Conservation (phyloP, 805 yeast genomes). For the Ogataea chonburiensis region DNA sequence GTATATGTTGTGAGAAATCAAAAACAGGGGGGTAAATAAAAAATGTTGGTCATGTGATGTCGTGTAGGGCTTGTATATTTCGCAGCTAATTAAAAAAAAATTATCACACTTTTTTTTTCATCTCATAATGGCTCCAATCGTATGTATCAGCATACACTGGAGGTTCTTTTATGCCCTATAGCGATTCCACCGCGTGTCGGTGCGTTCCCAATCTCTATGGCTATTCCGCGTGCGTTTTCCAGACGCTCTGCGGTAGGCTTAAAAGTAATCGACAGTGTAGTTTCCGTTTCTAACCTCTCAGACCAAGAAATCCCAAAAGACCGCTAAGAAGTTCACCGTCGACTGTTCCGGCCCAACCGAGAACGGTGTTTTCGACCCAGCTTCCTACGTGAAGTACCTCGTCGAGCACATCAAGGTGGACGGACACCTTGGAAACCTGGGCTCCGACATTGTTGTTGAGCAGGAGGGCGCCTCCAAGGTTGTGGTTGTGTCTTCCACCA, state of each 20-base stretch:
- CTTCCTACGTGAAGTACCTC: conserved; percentile 96
- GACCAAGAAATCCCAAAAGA: conserved; percentile 76
- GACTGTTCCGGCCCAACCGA: conserved; percentile 97
- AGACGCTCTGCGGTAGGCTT: conserved; percentile 26
- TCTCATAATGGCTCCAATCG: conserved; percentile 38
- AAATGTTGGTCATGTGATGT: conserved; percentile 12
- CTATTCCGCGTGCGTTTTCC: conserved; percentile 15
- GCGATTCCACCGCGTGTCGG: conserved; percentile 26
- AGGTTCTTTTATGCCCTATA: conserved; percentile 28
- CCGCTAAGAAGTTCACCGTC: conserved; percentile 87
- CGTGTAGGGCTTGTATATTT: conserved; percentile 4
- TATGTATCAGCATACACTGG: conserved; percentile 26
- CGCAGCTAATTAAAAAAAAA: conserved; percentile 5
- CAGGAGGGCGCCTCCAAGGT: conserved; percentile 85
- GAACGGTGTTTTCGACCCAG: conserved; percentile 96
- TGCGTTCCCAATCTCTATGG: conserved; percentile 14
- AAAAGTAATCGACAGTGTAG: conserved; percentile 11
- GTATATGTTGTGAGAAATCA: conserved; percentile 1
- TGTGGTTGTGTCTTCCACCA: conserved; percentile 84
- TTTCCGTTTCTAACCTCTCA: conserved; percentile 26
- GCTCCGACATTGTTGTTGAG: conserved; percentile 87
- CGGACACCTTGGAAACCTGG: conserved; percentile 93
- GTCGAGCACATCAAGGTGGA: conserved; percentile 99
- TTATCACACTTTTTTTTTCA: conserved; percentile 1
- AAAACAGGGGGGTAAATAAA: neutral